A percentile compares a stretch with the other conserved stretches of the same genome.
phyloP scores from a whole-genome alignment of 805 yeast genomes.

The Lachancea lanzarotensis region DNA sequence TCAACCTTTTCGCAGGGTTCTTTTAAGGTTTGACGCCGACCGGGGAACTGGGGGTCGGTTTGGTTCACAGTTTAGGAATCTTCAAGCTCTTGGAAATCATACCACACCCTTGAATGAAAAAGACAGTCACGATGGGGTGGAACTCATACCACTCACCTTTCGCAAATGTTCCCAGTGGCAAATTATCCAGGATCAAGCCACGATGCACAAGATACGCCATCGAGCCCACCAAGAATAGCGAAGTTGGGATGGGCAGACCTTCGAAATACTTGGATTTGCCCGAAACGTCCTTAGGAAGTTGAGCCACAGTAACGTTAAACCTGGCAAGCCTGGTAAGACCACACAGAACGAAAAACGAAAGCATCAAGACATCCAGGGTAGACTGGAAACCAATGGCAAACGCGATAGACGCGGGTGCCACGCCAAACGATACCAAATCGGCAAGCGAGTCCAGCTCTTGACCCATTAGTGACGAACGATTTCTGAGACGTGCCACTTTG shows the following conservation, averaged over 20 bases:
- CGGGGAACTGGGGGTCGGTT: too few species aligned
- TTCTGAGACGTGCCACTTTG: constrained; percentile 89
- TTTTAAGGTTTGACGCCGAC: neutral
- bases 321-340: constrained; percentile 92
- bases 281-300: constrained; percentile 78
- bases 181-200: constrained; percentile 39
- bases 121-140: constrained; percentile 62
- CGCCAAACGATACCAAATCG: constrained; percentile 90
- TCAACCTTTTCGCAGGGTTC: neutral
- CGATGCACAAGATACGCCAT: constrained; percentile 65
- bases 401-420: constrained; percentile 90
- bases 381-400: constrained; percentile 86
- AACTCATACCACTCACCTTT: constrained; percentile 56
- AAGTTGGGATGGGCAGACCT: constrained; percentile 93
- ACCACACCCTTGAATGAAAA: constrained; percentile 76
- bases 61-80: constrained; percentile 68
- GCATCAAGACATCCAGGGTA: constrained; percentile 67
- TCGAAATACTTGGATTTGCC: constrained; percentile 93
- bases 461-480: constrained; percentile 89
- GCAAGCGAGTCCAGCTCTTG: constrained; percentile 97
- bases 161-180: constrained; percentile 64
- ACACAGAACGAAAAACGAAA: constrained; percentile 83
- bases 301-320: constrained; percentile 89
- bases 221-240: constrained; percentile 61
- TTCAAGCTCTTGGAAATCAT: constrained; percentile 87